Percentiles rank a stretch among this genome's conserved stretches.
phyloP scores from a whole-genome alignment of 306 rosid species.

The Dalbergia cochinchinensis region DNA sequence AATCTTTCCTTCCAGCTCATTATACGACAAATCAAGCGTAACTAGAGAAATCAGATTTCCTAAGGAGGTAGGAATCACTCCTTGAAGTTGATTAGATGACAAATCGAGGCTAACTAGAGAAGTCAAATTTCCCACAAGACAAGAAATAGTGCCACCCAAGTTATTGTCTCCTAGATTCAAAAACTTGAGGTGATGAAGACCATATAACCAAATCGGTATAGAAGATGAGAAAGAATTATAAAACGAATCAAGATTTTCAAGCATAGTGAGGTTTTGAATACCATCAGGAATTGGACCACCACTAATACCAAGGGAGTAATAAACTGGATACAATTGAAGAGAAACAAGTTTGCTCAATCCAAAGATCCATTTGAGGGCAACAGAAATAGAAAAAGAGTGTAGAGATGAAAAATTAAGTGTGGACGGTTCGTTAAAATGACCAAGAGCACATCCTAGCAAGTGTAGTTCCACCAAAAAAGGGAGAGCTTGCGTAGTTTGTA shows the following conservation, averaged over 20 bases:
- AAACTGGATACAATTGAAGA: not conserved
- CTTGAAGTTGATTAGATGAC: no score
- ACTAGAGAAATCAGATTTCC: no score
- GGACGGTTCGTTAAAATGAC: not conserved
- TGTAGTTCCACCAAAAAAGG: slow-evolving; percentile 23
- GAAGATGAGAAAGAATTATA: not conserved
- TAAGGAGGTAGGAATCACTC: no score
- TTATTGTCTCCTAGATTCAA: not conserved
- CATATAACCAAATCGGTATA: not conserved
- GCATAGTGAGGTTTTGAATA: slow-evolving; percentile 30
- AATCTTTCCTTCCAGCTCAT: not conserved
- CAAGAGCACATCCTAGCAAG: not conserved
- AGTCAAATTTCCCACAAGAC: not conserved
- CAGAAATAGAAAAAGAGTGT: not conserved
- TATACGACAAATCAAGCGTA: not conserved
- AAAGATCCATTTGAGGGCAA: slow-evolving; percentile 17
- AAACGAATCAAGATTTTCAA: slow-evolving; percentile 16
- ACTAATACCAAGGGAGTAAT: not conserved
- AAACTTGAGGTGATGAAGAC: slow-evolving; percentile 10
- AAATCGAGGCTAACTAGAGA: not conserved
- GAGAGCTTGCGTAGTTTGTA: slow-evolving; percentile 1
- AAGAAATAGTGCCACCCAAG: not conserved
- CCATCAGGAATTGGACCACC: slow-evolving; percentile 32
- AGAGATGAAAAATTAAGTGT: slow-evolving; percentile 23
- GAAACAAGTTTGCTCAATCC: not conserved